Base-by-base conservation (phyloP, 1,139 yeast genomes). In the Pneumocystis oryctolagi region DNA sequence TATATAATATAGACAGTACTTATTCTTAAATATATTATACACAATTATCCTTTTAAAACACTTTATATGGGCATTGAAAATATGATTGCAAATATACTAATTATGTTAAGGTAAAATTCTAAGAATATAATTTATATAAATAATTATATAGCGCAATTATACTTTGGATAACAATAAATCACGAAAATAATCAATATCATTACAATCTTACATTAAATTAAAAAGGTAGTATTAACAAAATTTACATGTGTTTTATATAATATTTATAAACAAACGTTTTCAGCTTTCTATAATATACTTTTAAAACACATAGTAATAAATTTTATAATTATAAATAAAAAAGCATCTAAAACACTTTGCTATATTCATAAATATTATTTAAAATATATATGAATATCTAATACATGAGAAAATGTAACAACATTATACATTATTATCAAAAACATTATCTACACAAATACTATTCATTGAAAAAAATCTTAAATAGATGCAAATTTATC, bases 51-150 rank as follows among this genome's bases (percentile, higher is more conserved):
- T 32, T 84, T 85, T 79, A 97, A 97, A 57, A 89, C 97, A 0
- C 79, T 90, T 64, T 92, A 94, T 5, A 90, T 92, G 96, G 99
- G 98, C 18, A 82, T 89, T 34, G 84, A 89, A 66, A 92, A 92
- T 73, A 89, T 92, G 61, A 80, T 87, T 32, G 84, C 90, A 64
- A 89, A 92, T 71, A 82, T 83, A 5, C 79, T 86, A 66, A 83
- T 92, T 53, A 86, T 90, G 89, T 76, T 88, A 18, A 47, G 55
- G 55, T 47, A 47, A 6, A n/a, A 9, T 18, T 2, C 2, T 2
- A 40, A 18, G 8, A 18, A 40, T 40, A 40, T 40, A 69, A 34
- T 87, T 96, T 76, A 40, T 40, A 40, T 20, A 18, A 20, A 40
- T 18, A 40, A 16, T 47, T 47, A 14, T n/a, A n/a, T 47, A 47